Evolutionary conservation across 345 rosid genomes (phyloP).

Genomic region (Brassica carinata): DNA sequence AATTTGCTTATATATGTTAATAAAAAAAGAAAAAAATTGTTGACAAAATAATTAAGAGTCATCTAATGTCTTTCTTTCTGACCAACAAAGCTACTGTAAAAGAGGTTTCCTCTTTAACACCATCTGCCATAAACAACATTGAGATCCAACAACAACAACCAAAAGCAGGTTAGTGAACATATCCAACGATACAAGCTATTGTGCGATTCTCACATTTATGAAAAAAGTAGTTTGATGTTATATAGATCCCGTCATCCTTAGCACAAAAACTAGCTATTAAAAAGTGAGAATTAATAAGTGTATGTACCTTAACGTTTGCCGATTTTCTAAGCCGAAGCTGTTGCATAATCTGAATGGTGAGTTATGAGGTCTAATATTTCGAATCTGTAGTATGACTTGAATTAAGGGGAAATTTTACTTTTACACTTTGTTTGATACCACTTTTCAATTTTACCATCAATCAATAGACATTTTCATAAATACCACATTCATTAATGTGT

Average conservation of each 20-base stretch:
- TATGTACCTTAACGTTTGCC: background rate
- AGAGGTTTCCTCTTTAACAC: conserved; percentile 58
- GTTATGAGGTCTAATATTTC: background rate
- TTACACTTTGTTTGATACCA: no score
- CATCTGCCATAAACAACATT: conserved; percentile 44
- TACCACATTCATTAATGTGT: no score
- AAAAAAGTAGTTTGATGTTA: background rate
- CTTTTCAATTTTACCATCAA: no score
- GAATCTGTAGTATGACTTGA: background rate
- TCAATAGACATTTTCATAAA: no score
- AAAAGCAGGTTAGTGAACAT: background rate
- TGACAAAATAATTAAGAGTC: background rate
- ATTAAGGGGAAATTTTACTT: background rate
- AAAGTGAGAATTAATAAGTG: background rate
- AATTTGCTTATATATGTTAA: no score
- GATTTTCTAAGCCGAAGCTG: background rate
- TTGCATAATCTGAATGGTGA: background rate
- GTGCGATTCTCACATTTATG: background rate
- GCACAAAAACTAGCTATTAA: background rate
- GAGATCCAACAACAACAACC: conserved; percentile 11
- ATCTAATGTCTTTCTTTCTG: background rate
- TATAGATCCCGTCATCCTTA: background rate
- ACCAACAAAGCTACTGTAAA: background rate
- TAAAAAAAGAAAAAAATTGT: no score
- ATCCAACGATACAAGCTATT: background rate